phyloP scores from a whole-genome alignment of 2,329 filamentous ascomycete species.

The Chaetomium sp. region DNA sequence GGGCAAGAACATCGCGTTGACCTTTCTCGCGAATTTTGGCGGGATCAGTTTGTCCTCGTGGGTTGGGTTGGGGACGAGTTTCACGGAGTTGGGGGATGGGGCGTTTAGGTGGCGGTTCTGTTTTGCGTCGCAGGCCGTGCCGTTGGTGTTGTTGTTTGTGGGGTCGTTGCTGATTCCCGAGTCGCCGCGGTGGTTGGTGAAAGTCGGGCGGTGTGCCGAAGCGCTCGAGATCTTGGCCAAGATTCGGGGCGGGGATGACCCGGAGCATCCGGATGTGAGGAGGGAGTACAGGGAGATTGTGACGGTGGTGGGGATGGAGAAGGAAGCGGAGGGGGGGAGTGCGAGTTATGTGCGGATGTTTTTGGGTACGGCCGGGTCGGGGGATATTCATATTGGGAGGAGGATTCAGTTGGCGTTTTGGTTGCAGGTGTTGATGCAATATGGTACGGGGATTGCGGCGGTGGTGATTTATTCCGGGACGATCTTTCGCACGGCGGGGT shows the following conservation, averaged over 20 bases:
- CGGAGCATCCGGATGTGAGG: constrained; percentile 39
- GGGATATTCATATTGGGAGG: constrained; percentile 58
- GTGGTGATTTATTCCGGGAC: constrained; percentile 55
- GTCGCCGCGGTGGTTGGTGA: constrained; percentile 60
- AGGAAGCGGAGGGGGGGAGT: constrained; percentile 41
- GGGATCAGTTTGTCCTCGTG: neutral
- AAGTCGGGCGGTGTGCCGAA: constrained; percentile 60
- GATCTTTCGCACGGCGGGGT: constrained; percentile 63
- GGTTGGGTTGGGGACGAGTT: constrained; percentile 1
- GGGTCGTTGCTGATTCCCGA: constrained; percentile 33
- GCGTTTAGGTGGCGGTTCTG: constrained; percentile 1
- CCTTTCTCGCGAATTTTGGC: neutral
- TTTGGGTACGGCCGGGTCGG: constrained; percentile 54
- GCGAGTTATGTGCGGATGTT: constrained; percentile 61
- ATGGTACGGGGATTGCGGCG: constrained; percentile 64
- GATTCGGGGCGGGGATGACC: constrained; percentile 52
- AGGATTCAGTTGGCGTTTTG: constrained; percentile 65
- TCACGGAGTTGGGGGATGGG: neutral
- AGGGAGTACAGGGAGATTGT: constrained; percentile 63
- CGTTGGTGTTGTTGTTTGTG: neutral
- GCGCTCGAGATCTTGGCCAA: constrained; percentile 58
- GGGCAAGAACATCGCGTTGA: constrained; percentile 2
- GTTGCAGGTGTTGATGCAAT: constrained; percentile 61
- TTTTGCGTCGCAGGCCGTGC: neutral
- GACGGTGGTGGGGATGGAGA: constrained; percentile 57